phyloP scores from a whole-genome alignment of 2,329 filamentous ascomycete genomes.

The Ilyonectria sp. region DNA sequence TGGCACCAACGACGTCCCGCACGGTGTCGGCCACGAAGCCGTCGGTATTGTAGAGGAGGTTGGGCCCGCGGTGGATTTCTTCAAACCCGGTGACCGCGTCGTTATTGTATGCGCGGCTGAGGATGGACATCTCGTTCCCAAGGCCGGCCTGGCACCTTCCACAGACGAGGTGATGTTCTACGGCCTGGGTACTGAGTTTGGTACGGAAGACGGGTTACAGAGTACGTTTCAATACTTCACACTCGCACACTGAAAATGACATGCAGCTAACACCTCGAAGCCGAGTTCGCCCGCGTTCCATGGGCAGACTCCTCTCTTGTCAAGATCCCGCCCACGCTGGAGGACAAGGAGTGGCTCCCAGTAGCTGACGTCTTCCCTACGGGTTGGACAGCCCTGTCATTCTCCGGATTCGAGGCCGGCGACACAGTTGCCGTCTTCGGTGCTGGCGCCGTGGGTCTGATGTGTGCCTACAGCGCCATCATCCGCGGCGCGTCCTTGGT shows the following conservation, averaged over 20 bases:
- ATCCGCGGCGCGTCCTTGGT: slow-evolving; percentile 33
- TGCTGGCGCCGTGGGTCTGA: slow-evolving; percentile 26
- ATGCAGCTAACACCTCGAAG: not conserved
- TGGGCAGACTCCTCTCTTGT: slow-evolving; percentile 10
- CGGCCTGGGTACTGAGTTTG: slow-evolving; percentile 7
- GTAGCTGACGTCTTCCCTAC: slow-evolving; percentile 30
- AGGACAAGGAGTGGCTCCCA: slow-evolving; percentile 9
- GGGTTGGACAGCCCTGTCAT: slow-evolving; percentile 20
- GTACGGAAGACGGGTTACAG: slow-evolving; percentile 5
- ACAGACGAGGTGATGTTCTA: not conserved
- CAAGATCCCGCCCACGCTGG: slow-evolving; percentile 1
- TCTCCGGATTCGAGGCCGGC: slow-evolving; percentile 28
- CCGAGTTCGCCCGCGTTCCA: slow-evolving; percentile 3
- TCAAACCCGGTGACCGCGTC: slow-evolving; percentile 8
- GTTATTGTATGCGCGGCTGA: slow-evolving; percentile 7
- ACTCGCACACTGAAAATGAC: not conserved
- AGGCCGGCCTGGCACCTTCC: not conserved
- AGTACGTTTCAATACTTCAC: not conserved
- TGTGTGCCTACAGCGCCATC: slow-evolving; percentile 35
- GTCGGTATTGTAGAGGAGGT: slow-evolving; percentile 13
- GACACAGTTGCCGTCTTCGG: slow-evolving; percentile 37
- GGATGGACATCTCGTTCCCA: slow-evolving; percentile 7
- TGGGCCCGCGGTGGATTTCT: slow-evolving; percentile 2
- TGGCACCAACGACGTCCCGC: not conserved
- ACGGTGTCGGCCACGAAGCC: slow-evolving; percentile 9